Evolutionary conservation across 192 early-diverging fungal species (phyloP), one percentile per base, ranked within the genome.

Genomic region (Backusella mclennaniae): DNA sequence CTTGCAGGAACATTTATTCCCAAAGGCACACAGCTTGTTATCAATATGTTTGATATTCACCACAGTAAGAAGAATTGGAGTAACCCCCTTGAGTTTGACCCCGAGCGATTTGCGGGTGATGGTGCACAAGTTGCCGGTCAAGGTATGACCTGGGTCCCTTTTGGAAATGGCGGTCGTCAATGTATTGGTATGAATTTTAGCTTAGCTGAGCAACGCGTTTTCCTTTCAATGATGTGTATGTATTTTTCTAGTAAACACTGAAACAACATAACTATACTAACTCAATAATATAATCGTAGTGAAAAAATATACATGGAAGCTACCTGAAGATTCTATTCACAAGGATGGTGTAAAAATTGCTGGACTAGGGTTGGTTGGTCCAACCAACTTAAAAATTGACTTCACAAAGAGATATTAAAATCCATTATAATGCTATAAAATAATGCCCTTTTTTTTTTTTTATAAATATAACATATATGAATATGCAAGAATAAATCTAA

Each of bases 101-200:
- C 78, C 29, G 78, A 79, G 11, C 17, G 78, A 35, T 79, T 79
- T 35, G 33, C 36, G 0, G 66, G 67, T 9, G 78, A 56, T 11
- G 67, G 67, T 19, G 73, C 66, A 6, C 44, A 39, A 17, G 78
- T 59, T 1, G 46, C 31, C 4, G 41, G 44, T 52, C 29, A 31
- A 76, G 19, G 79, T 1, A 82, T 84, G 66, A 39, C 82, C 12
- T 90, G 87, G 85, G 75, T 85, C 1, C 84, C 90, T 6, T 91
- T 91, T 66, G 84, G 90, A 78, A 82, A 81, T 31, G 90, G 89
- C 15, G 63, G 66, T 35, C 84, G 85, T 41, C 82, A 90, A 79
- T 91, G 90, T 79, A 83, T 90, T 52, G 89, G 89, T 26, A 86
- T 87, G 87, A 87, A 87, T 73, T 92, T 92, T 74, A 83, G 85